Percentiles rank a stretch among this genome's conserved stretches.
phyloP scores from a whole-genome alignment of 352 stramenopile genomes.

The Phytophthora fragariaefolia region DNA sequence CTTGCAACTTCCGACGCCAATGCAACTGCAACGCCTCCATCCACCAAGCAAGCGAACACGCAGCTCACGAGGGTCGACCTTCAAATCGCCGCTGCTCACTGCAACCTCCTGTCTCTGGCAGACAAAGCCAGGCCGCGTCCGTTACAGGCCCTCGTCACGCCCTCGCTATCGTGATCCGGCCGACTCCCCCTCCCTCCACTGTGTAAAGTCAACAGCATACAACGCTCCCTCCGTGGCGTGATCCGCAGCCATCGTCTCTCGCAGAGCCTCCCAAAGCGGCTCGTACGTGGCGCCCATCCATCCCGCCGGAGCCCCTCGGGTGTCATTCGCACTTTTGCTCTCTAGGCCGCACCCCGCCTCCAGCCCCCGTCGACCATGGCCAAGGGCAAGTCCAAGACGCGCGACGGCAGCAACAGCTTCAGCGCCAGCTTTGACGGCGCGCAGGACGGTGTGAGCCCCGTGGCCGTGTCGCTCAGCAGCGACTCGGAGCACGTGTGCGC shows the following conservation, averaged over 20 bases:
- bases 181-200: background rate
- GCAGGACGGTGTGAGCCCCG: slow-evolving; percentile 38
- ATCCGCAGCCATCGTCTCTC: background rate
- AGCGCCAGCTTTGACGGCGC: slow-evolving; percentile 36
- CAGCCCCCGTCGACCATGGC: slow-evolving; percentile 10
- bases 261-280: background rate
- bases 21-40: background rate
- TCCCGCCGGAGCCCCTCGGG: no score
- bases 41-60: slow-evolving; percentile 7
- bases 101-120: slow-evolving; percentile 31
- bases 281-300: slow-evolving; percentile 14
- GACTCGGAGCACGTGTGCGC: slow-evolving; percentile 26
- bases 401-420: slow-evolving; percentile 35
- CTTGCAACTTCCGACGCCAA: no score
- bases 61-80: background rate
- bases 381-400: slow-evolving; percentile 35
- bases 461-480: slow-evolving; percentile 38
- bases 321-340: slow-evolving; percentile 12
- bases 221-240: background rate
- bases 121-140: slow-evolving; percentile 3
- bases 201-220: background rate
- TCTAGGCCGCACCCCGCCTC: slow-evolving; percentile 3
- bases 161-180: background rate
- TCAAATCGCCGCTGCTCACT: slow-evolving; percentile 10
- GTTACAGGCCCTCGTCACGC: background rate